Conservation (phyloP, 306 rosid species). For the Quercus dentata region DNA sequence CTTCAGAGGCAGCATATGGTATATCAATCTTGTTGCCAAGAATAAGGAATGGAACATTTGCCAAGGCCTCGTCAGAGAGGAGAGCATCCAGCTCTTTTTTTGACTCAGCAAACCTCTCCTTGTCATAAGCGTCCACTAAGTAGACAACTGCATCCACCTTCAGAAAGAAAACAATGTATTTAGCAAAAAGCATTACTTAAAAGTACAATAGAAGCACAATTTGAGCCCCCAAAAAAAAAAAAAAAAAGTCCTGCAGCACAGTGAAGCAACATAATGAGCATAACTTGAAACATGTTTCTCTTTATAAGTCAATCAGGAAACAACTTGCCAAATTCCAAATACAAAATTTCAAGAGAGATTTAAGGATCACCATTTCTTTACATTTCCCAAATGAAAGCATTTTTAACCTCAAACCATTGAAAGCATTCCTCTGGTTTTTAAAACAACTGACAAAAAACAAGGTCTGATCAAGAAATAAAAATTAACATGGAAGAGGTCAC, state of each 20-base stretch:
- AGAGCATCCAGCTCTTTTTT: conserved; percentile 82
- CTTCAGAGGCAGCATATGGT: conserved; percentile 86
- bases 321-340: neutral
- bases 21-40: conserved; percentile 88
- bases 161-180: too few species aligned
- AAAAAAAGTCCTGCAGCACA: neutral
- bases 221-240: too few species aligned
- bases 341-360: neutral
- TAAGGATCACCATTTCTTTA: neutral
- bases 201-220: too few species aligned
- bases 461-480: neutral
- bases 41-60: conserved; percentile 69
- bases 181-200: too few species aligned
- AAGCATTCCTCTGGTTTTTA: neutral
- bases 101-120: too few species aligned
- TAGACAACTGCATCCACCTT: too few species aligned
- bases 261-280: neutral
- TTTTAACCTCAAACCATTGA: neutral
- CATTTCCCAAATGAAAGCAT: neutral
- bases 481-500: neutral
- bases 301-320: neutral
- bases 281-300: neutral
- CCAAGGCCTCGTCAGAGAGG: conserved; percentile 72
- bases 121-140: too few species aligned
- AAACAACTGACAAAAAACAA: neutral